Base-by-base conservation (phyloP, 1,139 yeast species). In the Oligophagozyma castellii region DNA sequence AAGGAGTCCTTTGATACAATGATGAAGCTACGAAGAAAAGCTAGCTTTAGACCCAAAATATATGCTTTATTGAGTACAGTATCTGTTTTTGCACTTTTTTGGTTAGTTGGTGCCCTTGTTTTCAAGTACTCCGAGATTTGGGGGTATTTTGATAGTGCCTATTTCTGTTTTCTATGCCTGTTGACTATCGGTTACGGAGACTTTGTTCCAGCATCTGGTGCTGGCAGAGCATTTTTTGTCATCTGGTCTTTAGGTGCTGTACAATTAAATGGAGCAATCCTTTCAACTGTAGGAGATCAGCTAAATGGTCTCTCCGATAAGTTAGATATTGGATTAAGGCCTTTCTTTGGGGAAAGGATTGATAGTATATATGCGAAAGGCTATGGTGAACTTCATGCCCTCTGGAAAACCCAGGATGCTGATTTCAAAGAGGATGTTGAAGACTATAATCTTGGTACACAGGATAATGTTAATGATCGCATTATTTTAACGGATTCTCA, bases 131-230 rank as follows among this genome's bases (percentile, higher is more conserved):
- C 66, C 15, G 93, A 79, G 43, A 52, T 50, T 2, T 81, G 93
- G 94, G 38, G 64, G 3, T 83, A 74, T 48, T 77, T 77, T 40
- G 60, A 72, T 34, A 64, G 72, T 1, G 61, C 78, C 8, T 83
- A 83, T 53, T 81, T 80, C 46, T 71, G 86, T 36, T 70, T 76
- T 37, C 57, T 79, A 31, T 73, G 89, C 44, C 64, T 83, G 33
- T 55, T 81, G 16, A 80, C 94, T 0, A 76, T 83, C 34, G 94
- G 95, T 0, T 81, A 78, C 52, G 95, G 95, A 18, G 86, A 76
- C 43, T 73, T 58, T 42, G 61, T 72, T 0, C 93, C 93, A 0
- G 36, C 33, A 3, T 52, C 74, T 0, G 55, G 73, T 1, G 72
- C 79, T 5, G 93, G 93, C 0, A 56, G 79, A 26, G 67, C 75